Evolutionary conservation across 2,329 filamentous ascomycete species (phyloP), one percentile per base, ranked within the genome.

Genomic region (Aspergillus floridensis): DNA sequence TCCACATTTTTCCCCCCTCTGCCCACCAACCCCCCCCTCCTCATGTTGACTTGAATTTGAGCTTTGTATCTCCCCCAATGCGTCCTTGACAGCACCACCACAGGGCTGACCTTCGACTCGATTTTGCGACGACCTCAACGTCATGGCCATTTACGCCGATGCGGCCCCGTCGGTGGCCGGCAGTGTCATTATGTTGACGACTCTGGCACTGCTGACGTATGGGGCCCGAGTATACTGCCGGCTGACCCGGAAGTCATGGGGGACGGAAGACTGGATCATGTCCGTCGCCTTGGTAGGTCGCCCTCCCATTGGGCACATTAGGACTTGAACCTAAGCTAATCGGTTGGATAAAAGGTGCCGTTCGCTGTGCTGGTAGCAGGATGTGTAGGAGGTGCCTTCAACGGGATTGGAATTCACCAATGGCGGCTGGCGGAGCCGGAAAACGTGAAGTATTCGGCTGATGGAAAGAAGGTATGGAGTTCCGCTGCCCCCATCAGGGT

Each of bases 251-350:
- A 65, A 54, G 19, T 66, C 65, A 47, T 68, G 66, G 66, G 58
- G 62, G 8, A 24, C 53, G 35, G 66, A 68, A 21, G 66, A 68
- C 35, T 68, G 66, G 66, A 67, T 68, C 31, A 68, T 68, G 66
- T 66, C 65, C 0, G 55, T n/a, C 7, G 66, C 66, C 49, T 22
- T 67, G 64, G 66, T 68, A 49, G 21, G 63, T 59, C 1, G 3
- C 14, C 11, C 5, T 16, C n/a, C 12, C 12, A 22, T 14, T 6
- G 21, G 12, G 8, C n/a, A 10, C 12, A 22, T 14, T 6, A n/a
- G 12, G 8, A 8, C 19, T 7, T 5, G 21, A 11, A 48, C 8
- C n/a, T 32, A 4, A 32, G 32, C 56, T 62, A 29, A 66, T 46
- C n/a, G 2, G 19, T 4, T 8, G 12, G 3, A 21, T 8, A 10